These are phyloP conservation scores for Phytophthora rubi DNA, from an alignment of 352 stramenopile species.

Conservation along the genomic window DNA sequence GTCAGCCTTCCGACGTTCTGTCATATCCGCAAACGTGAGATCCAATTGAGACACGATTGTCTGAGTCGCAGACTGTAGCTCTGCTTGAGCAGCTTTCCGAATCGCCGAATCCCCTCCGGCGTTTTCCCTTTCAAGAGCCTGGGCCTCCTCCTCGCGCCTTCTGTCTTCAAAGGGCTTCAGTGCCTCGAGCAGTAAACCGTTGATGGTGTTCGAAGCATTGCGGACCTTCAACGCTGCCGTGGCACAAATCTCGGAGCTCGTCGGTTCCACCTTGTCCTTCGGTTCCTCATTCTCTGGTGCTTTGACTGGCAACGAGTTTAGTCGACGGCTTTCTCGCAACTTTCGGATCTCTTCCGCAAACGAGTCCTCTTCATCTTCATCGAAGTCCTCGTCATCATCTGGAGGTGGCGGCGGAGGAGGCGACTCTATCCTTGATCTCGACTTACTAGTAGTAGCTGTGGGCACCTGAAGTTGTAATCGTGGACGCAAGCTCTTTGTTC, in stretches of 20 bases:
- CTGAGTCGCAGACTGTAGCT: slow-evolving; percentile 40
- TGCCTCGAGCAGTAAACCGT: slow-evolving; percentile 50
- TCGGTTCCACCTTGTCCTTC: slow-evolving; percentile 10
- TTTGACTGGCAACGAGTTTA: slow-evolving; percentile 14
- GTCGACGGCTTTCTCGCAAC: slow-evolving; percentile 31
- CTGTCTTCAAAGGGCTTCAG: slow-evolving; percentile 59
- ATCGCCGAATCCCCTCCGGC: slow-evolving; percentile 14
- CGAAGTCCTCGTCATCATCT: slow-evolving; percentile 15
- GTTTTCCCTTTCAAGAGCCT: slow-evolving; percentile 23
- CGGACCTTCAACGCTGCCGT: slow-evolving; percentile 32
- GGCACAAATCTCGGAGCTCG: slow-evolving; percentile 15
- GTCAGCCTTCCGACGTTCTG: slow-evolving; percentile 38
- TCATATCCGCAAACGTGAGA: slow-evolving; percentile 48
- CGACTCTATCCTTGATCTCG: slow-evolving; percentile 12
- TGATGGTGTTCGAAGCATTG: slow-evolving; percentile 49
- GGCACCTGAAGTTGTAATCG: slow-evolving; percentile 17
- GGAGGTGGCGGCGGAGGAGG: slow-evolving; percentile 28
- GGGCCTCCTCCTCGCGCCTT: slow-evolving; percentile 35
- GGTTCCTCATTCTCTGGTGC: slow-evolving; percentile 19
- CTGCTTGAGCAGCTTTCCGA: slow-evolving; percentile 15
- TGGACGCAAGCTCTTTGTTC: slow-evolving; percentile 3
- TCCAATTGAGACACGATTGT: slow-evolving; percentile 57
- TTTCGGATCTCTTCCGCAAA: slow-evolving; percentile 52
- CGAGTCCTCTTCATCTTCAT: slow-evolving; percentile 49
- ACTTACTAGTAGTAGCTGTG: not conserved